A percentile compares a stretch with the other conserved stretches of the same genome.
Evolutionary conservation across 2,329 filamentous ascomycete genomes (phyloP).

Genomic region (Trichoderma sp.): DNA sequence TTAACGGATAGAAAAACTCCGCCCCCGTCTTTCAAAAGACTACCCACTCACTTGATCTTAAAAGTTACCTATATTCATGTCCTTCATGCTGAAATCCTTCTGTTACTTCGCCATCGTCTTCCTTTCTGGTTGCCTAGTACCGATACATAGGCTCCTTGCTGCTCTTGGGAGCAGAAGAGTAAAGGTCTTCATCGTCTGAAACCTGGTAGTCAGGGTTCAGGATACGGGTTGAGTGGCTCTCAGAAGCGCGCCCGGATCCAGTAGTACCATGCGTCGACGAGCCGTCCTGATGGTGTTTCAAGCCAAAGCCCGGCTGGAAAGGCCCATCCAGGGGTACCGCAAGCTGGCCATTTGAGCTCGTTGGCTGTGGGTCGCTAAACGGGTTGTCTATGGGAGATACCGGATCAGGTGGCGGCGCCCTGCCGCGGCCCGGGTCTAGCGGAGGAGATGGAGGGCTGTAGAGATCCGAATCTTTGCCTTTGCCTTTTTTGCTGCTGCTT

Average conservation of each 20-base stretch:
- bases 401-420: slow-evolving; percentile 25
- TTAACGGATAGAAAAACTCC: background rate
- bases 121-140: slow-evolving; percentile 30
- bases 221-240: slow-evolving; percentile 28
- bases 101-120: background rate
- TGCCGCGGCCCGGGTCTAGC: slow-evolving; percentile 32
- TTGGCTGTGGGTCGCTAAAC: slow-evolving; percentile 37
- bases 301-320: slow-evolving; percentile 42
- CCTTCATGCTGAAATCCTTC: background rate
- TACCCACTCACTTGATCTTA: background rate
- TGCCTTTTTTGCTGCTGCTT: slow-evolving; percentile 28
- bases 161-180: slow-evolving; percentile 41
- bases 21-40: background rate
- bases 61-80: background rate
- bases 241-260: slow-evolving; percentile 26
- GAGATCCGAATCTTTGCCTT: slow-evolving; percentile 40
- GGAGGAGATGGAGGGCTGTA: slow-evolving; percentile 34
- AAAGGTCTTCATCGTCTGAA: slow-evolving; percentile 44
- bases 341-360: slow-evolving; percentile 26
- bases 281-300: slow-evolving; percentile 1
- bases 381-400: slow-evolving; percentile 30
- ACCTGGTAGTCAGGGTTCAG: slow-evolving; percentile 30
- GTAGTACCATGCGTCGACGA: slow-evolving; percentile 25
- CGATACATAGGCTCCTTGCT: slow-evolving; percentile 42
- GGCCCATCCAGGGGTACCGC: slow-evolving; percentile 36